Conservation (phyloP, 345 rosid genomes). For the Salix udensis region DNA sequence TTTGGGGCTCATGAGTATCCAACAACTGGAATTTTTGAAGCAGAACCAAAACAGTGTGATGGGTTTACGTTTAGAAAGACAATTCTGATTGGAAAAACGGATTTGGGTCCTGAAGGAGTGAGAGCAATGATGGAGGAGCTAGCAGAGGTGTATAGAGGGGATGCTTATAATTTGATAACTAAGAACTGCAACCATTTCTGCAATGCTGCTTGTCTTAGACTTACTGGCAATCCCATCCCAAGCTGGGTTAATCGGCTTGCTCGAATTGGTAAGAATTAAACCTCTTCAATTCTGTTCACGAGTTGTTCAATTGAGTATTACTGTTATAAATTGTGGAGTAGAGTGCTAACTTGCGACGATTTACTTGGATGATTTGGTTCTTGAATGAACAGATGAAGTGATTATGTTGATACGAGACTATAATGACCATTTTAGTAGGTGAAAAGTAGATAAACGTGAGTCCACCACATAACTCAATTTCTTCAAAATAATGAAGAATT, state of each 20-base stretch:
- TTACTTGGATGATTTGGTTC: not conserved
- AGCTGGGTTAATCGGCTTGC: constrained; percentile 97
- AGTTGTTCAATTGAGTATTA: not conserved
- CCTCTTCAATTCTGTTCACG: not conserved
- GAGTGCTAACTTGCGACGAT: not conserved
- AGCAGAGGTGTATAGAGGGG: constrained; percentile 68
- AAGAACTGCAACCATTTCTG: constrained; percentile 99
- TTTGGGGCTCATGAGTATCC: constrained; percentile 95
- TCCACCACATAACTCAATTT: not conserved
- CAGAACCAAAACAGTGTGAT: constrained; percentile 82
- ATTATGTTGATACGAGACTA: not conserved
- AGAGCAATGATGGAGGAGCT: constrained; percentile 78
- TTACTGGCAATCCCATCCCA: constrained; percentile 84
- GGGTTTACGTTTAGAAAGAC: constrained; percentile 86
- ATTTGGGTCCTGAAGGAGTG: constrained; percentile 54
- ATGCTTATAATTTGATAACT: constrained; percentile 80
- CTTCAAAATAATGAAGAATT: not conserved
- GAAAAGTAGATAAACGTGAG: not conserved
- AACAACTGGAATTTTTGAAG: constrained; percentile 92
- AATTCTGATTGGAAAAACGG: constrained; percentile 84
- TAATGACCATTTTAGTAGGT: not conserved
- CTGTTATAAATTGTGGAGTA: not conserved
- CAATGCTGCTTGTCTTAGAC: constrained; percentile 68
- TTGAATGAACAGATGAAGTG: not conserved
- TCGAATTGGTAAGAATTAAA: constrained; percentile 59